phyloP scores from a whole-genome alignment of 2,329 filamentous ascomycete genomes.

The Biscogniauxia sp. region DNA sequence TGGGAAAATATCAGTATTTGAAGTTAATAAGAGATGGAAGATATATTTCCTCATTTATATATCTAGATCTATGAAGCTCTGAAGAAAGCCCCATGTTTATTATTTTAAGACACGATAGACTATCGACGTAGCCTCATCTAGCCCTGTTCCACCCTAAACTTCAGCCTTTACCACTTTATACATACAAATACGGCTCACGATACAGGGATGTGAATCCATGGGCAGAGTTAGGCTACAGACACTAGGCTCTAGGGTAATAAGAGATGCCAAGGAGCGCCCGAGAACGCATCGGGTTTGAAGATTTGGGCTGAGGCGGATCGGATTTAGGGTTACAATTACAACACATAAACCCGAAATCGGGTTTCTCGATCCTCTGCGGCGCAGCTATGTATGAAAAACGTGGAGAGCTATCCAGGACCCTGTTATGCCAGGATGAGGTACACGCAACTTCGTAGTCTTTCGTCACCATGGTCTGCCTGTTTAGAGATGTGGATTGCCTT shows the following conservation, averaged over 20 bases:
- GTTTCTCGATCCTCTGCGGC: neutral
- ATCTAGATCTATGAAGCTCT: neutral
- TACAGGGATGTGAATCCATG: no score
- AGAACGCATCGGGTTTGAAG: neutral
- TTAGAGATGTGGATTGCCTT: no score
- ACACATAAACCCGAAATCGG: neutral
- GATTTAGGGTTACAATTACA: neutral
- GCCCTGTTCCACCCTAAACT: neutral
- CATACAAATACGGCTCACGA: neutral
- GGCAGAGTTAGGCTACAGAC: no score
- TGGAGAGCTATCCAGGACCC: neutral
- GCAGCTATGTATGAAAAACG: neutral
- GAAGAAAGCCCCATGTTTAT: neutral
- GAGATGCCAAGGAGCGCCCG: neutral
- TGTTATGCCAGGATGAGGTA: no score
- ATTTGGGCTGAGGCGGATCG: neutral
- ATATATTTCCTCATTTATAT: neutral
- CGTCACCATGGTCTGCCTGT: no score
- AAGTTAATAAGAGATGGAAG: no score
- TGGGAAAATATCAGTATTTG: no score
- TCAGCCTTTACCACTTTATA: neutral
- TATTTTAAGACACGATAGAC: neutral
- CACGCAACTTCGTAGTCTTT: no score
- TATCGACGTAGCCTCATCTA: neutral
- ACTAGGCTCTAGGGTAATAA: no score